Conservation (phyloP, 192 early-diverging fungal species). For the Backusella psychrophila region DNA sequence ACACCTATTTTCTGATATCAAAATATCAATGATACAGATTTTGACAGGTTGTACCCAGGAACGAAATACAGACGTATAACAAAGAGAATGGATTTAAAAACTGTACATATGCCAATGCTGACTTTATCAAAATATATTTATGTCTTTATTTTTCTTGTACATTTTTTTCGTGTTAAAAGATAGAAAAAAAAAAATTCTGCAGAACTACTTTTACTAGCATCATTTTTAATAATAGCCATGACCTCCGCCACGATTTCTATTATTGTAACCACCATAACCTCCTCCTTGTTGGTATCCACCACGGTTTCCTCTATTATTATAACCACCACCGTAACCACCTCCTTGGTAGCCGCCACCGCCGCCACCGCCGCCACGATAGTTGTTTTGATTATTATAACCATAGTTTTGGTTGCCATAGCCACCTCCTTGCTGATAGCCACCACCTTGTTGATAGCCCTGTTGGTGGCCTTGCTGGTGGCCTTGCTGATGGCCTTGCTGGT, state of each 20-base stretch:
- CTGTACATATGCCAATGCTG: no score
- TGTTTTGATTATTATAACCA: slow-evolving; percentile 23
- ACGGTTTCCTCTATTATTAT: slow-evolving; percentile 26
- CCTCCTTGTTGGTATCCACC: slow-evolving; percentile 24
- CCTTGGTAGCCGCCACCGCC: slow-evolving; percentile 29
- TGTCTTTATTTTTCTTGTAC: neutral
- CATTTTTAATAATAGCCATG: neutral
- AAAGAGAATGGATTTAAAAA: no score
- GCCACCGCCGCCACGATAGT: neutral
- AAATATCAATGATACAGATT: neutral
- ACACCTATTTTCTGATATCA: neutral
- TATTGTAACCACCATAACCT: slow-evolving; percentile 14
- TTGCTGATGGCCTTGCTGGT: neutral
- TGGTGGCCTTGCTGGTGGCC: slow-evolving; percentile 6
- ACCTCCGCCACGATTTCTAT: slow-evolving; percentile 2
- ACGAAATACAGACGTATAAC: no score
- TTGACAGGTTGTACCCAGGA: neutral
- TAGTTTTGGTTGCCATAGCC: slow-evolving; percentile 18
- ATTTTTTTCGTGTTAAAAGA: neutral
- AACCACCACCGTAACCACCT: slow-evolving; percentile 33
- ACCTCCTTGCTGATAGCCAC: slow-evolving; percentile 20
- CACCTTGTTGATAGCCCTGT: slow-evolving; percentile 17
- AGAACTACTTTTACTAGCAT: no score
- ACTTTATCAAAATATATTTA: neutral
- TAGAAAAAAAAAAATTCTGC: no score